Evolutionary conservation across 2,329 filamentous ascomycete species (phyloP), one percentile per base, ranked within the genome.

Genomic region (Botryotinia globosa): DNA sequence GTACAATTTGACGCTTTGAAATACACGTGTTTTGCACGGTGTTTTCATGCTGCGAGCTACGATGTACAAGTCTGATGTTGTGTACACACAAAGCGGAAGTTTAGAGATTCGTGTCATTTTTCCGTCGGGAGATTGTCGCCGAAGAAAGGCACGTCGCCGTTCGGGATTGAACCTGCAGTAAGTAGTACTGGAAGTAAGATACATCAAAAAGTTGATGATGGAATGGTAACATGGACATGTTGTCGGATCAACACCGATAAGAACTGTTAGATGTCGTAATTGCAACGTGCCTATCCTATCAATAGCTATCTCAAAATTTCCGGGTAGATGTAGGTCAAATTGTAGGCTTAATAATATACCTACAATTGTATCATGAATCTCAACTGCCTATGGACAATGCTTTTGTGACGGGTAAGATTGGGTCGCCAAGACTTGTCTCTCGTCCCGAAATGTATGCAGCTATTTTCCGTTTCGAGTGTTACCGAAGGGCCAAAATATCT

Each of bases 361-460:
- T 45, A 44, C 32, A 71, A 71, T 64, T 65, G 25, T 34, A 29
- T 54, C 16, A 34, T 54, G 25, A 42, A 54, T 48, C 37, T 68
- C 18, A 22, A 20, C 22, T 42, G 37, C 22, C 48, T 37, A 37
- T 20, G 16, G 6, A 56, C 10, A 37, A 37, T 29, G 44, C 44
- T 32, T 37, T 29, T 39, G 22, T 42, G 39, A 58, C 45, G 37
- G 69, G 29, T 39, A 22, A 29, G n/a, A 32, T 61, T 37, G 48
- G 61, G 39, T 22, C 58, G 51, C 51, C 39, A 72, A 59, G 39
- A 58, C 20, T 18, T 44, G 34, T 44, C 37, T 66, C 44, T 72
- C 45, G 37, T 66, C 39, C 63, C 48, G 69, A 67, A 7, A 58
- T 58, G 69, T 72, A 66, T 37, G 61, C 45, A 51, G 51, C 51